These are phyloP conservation scores for Rhodotorula sp. DNA, from an alignment of 1,284 basidiomycete genomes.

Conservation along the genomic window DNA sequence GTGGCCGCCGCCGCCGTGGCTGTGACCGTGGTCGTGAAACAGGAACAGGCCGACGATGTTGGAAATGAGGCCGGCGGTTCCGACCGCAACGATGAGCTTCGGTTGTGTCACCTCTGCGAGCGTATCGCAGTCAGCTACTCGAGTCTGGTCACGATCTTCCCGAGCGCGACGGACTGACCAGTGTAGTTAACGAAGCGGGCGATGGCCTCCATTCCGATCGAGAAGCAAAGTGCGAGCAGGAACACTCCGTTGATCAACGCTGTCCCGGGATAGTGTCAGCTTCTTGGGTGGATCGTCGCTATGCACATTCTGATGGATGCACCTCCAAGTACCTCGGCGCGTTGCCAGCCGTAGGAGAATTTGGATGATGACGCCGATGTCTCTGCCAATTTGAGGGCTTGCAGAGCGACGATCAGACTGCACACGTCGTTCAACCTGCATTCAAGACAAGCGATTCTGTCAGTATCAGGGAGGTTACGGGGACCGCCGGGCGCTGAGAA, in stretches of 20 bases:
- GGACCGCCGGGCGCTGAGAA: not conserved
- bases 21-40: slow-evolving; percentile 84
- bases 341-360: slow-evolving; percentile 94
- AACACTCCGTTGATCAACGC: slow-evolving; percentile 91
- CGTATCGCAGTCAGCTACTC: too few species aligned
- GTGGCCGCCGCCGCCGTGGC: slow-evolving; percentile 52
- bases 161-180: slow-evolving; percentile 54
- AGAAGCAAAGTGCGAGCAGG: slow-evolving; percentile 90
- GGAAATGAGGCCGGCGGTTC: slow-evolving; percentile 80
- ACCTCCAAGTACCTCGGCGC: slow-evolving; percentile 93
- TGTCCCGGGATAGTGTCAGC: not conserved
- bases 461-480: not conserved
- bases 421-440: slow-evolving; percentile 65
- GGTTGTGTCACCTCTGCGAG: slow-evolving; percentile 84
- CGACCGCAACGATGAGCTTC: slow-evolving; percentile 83
- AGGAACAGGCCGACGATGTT: slow-evolving; percentile 92
- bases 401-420: slow-evolving; percentile 90
- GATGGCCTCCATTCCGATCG: slow-evolving; percentile 89
- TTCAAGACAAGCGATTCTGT: not conserved
- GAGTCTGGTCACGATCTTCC: not conserved
- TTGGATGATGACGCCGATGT: slow-evolving; percentile 54
- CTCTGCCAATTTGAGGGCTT: slow-evolving; percentile 69
- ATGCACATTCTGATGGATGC: not conserved
- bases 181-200: slow-evolving; percentile 82
- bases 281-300: not conserved